phyloP scores from a whole-genome alignment of 129 eudicot species.

The Flaveria ramosissima region DNA sequence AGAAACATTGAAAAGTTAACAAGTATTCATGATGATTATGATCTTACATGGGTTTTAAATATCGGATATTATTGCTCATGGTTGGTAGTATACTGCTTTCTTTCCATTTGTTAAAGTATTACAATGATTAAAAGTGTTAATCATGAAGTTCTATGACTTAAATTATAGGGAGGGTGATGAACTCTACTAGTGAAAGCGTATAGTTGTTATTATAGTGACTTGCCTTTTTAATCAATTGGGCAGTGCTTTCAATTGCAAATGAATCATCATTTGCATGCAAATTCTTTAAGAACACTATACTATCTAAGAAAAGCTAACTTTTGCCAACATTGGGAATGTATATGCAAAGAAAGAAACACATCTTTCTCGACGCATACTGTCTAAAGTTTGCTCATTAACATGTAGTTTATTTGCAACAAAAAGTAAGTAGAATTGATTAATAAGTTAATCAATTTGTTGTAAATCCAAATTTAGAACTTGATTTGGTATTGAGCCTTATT shows the following conservation, averaged over 20 bases:
- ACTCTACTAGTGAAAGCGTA: constrained; percentile 2
- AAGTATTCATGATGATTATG: constrained; percentile 1
- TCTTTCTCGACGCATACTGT: neutral
- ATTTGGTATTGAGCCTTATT: neutral
- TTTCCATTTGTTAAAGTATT: neutral
- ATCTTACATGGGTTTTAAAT: neutral
- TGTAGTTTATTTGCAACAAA: neutral
- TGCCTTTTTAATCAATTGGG: neutral
- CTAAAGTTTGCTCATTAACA: constrained; percentile 1
- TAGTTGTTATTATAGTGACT: constrained; percentile 1
- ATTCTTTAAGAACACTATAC: neutral
- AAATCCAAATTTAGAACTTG: neutral
- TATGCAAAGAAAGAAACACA: constrained; percentile 7
- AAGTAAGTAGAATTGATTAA: neutral
- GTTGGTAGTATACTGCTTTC: neutral
- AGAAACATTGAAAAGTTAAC: neutral
- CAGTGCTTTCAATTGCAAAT: neutral
- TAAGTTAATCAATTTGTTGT: neutral
- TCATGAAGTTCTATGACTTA: neutral
- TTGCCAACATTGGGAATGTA: neutral
- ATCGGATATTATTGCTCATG: neutral
- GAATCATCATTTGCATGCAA: neutral
- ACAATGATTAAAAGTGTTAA: neutral
- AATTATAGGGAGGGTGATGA: constrained; percentile 9
- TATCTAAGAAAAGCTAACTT: neutral